Percentiles rank a stretch among this genome's conserved stretches.
Evolutionary conservation across 352 stramenopile genomes (phyloP).

Genomic region (Globisporangium spiculum): DNA sequence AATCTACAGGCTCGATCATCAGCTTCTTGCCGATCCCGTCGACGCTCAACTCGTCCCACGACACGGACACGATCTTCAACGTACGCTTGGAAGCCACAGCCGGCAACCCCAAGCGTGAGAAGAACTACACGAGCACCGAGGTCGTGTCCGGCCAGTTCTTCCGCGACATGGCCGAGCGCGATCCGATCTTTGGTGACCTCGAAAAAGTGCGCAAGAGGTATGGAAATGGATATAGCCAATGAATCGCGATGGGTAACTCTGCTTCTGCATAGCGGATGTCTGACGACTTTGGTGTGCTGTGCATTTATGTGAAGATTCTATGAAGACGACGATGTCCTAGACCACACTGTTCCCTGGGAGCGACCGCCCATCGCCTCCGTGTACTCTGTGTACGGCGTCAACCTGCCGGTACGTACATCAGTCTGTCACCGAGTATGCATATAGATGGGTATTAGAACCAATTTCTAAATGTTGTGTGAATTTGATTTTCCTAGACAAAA

Average conservation of each 20-base stretch:
- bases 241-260: not conserved
- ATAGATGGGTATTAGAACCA: not conserved
- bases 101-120: conserved; percentile 21
- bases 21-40: conserved; percentile 72
- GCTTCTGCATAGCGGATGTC: not conserved
- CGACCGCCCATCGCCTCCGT: conserved; percentile 68
- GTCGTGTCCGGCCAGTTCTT: conserved; percentile 69
- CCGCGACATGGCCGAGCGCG: conserved; percentile 56
- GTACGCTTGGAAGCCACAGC: conserved; percentile 32
- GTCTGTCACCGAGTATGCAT: not conserved
- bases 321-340: conserved; percentile 57
- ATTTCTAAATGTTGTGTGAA: not conserved
- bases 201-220: conserved; percentile 48
- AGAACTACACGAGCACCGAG: conserved; percentile 66
- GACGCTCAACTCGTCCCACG: conserved; percentile 37
- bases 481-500: conserved; percentile 37
- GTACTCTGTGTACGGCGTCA: conserved; percentile 77
- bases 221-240: not conserved
- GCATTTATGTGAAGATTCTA: conserved; percentile 42
- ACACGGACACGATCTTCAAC: conserved; percentile 54
- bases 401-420: conserved; percentile 46
- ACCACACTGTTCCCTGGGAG: conserved; percentile 56
- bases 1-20: conserved; percentile 51
- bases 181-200: conserved; percentile 65
- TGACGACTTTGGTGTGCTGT: not conserved